A percentile compares a stretch with the other conserved stretches of the same genome.
These are phyloP conservation scores for Fusarium anguioides DNA, from an alignment of 2,329 filamentous ascomycete genomes.

Conservation along the genomic window DNA sequence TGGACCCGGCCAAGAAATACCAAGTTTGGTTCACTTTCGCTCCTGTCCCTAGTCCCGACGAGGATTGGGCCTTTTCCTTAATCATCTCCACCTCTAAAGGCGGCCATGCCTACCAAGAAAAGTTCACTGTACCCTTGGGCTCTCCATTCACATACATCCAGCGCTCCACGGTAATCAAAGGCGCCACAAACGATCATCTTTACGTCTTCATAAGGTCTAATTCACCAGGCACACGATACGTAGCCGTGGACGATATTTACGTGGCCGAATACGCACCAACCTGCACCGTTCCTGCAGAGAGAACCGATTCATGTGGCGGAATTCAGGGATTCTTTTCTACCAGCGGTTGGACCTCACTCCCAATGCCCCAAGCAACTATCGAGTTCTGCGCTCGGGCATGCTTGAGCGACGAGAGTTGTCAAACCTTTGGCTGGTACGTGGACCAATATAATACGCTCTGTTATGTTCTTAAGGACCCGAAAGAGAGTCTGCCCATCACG, in stretches of 20 bases:
- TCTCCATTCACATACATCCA: constrained; percentile 2
- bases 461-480: not conserved
- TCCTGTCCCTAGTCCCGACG: not conserved
- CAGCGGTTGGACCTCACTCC: not conserved
- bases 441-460: not conserved
- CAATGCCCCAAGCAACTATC: not conserved
- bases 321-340: not conserved
- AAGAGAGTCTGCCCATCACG: not conserved
- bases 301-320: not conserved
- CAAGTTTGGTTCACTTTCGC: not conserved
- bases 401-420: not conserved
- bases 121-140: not conserved
- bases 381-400: constrained; percentile 6
- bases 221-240: not conserved
- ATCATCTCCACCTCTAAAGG: not conserved
- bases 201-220: not conserved
- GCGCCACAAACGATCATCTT: not conserved
- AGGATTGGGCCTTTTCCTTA: not conserved
- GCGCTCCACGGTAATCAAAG: not conserved
- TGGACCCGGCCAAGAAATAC: constrained; percentile 5
- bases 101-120: not conserved
- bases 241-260: constrained; percentile 9
- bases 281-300: not conserved
- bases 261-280: constrained; percentile 1
- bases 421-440: not conserved